phyloP scores from a whole-genome alignment of 2,329 filamentous ascomycete species.

The Trichoderma polysporum region DNA sequence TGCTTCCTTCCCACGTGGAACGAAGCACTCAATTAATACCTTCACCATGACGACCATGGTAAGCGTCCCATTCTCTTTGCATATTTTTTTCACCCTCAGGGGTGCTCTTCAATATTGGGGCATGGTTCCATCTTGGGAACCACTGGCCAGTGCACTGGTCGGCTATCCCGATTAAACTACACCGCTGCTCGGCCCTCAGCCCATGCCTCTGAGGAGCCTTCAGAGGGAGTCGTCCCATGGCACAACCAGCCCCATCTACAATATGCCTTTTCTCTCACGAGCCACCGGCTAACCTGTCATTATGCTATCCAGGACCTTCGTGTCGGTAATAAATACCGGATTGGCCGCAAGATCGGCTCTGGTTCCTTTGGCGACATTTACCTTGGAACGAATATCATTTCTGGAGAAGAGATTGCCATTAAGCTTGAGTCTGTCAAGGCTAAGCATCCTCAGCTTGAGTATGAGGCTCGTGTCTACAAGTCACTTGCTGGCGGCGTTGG shows the following conservation, averaged over 20 bases:
- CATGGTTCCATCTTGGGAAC: neutral
- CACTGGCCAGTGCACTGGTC: conserved; percentile 6
- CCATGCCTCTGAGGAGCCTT: neutral
- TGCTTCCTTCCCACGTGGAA: conserved; percentile 27
- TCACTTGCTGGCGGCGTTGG: conserved; percentile 92
- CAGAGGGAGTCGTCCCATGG: too few species aligned
- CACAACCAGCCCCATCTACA: neutral
- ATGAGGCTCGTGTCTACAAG: conserved; percentile 93
- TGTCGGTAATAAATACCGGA: conserved; percentile 99
- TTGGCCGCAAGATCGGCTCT: conserved; percentile 98
- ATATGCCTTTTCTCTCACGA: neutral
- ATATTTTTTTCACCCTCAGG: neutral
- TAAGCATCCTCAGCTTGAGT: conserved; percentile 98
- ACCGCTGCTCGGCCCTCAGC: conserved; percentile 3
- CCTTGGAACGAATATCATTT: conserved; percentile 99
- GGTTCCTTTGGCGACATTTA: conserved; percentile 99
- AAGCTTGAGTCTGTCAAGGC: conserved; percentile 99
- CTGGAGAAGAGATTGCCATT: conserved; percentile 98
- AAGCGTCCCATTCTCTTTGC: conserved; percentile 28
- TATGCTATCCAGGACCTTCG: conserved; percentile 74
- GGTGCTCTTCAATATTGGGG: neutral
- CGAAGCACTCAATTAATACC: conserved; percentile 25
- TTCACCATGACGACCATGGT: conserved; percentile 54
- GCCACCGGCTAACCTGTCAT: conserved; percentile 24
- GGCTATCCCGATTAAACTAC: neutral